Evolutionary conservation across 2,329 filamentous ascomycete genomes (phyloP), one percentile per base, ranked within the genome.

Genomic region (Pseudopyricularia javanii): DNA sequence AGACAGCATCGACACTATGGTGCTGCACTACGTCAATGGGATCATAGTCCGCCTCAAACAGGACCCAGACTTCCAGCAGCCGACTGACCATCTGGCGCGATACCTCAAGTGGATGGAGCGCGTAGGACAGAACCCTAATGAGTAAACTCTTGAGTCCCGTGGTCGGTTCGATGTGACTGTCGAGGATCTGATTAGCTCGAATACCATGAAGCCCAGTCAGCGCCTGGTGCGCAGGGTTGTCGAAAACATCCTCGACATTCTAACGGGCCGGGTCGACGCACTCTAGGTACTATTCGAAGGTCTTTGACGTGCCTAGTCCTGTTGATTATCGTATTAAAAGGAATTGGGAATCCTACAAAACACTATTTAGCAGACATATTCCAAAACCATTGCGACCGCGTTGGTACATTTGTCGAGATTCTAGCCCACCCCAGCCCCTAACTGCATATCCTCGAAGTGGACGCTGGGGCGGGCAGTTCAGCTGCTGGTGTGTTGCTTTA

Each of bases 381-480:
- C n/a, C 20, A n/a, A 6, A 6, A 17, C n/a, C 35, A 17, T n/a
- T 17, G 20, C 35, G n/a, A 20, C n/a, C 8, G n/a, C 3, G 20
- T 40, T 20, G 35, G 35, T 2, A 5, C 9, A 7, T 40, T 47
- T 4, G 30, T 37, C 20, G 22, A 35, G 35, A 12, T 47, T 7
- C 50, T 61, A 4, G 58, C 58, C 3, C 60, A 67, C 56, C 63
- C 64, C 52, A 63, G 64, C 33, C 63, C 66, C 1, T 57, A 57
- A 9, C 57, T 70, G 52, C 57, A 59, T 3, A 62, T 70, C 32
- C 62, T 70, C 7, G 68, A 71, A 54, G 61, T 71, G 17, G 68
- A 67, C 12, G 64, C 61, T 4, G 67, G 66, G 2, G 69, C 63
- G 1, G 66, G 66, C 3, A 60, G 61, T 7, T 60, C 65, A 11